Base-by-base conservation (phyloP, 2,329 filamentous ascomycete genomes). In the Diaporthe citri region DNA sequence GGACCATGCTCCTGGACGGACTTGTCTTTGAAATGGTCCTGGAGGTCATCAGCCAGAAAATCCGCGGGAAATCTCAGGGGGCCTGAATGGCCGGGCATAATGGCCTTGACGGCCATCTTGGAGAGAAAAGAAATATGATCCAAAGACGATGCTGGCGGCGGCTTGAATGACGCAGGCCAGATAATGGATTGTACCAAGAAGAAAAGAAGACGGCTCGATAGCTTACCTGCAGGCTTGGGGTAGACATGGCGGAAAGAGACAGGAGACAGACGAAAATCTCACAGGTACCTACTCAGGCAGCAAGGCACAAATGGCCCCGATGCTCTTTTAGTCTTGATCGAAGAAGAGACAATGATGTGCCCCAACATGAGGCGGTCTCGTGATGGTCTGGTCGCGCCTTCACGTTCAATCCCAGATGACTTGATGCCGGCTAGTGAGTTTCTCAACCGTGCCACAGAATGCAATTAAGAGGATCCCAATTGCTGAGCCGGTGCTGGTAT, bases 1-100 rank as follows among this genome's bases (percentile, higher is more conserved):
- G 78, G 60, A 52, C 78, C 78, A 79, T 88, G 86, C 71, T 82
- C 76, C 9, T 59, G 31, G 41, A 70, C 9, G 4, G 52, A 20
- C 31, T 51, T 51, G 22, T 31, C 41, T 6, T 55, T 43, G 60
- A 75, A 75, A 17, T 56, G 36, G 17, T 64, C 69, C 67, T 60
- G 41, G 15, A 12, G 31, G 13, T 31, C 17, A 17, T 28, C n/a
- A 60, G 56, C 70, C 34, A 22, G n/a, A 10, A 4, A 56, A 15
- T 17, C n/a, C 17, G 8, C n/a, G 9, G 15, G 12, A 31, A 13
- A 20, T 13, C 15, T 13, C 1, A 9, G 28, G 3, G 25, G 13
- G 4, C 22, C 4, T 25, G 43, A 36, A 20, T 31, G 28, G 43
- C 2, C 9, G 43, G 20, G 9, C 28, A 25, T 7, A 12, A 36